Base-by-base conservation (phyloP, 2,329 filamentous ascomycete species). In the Ampelomyces quisqualis region DNA sequence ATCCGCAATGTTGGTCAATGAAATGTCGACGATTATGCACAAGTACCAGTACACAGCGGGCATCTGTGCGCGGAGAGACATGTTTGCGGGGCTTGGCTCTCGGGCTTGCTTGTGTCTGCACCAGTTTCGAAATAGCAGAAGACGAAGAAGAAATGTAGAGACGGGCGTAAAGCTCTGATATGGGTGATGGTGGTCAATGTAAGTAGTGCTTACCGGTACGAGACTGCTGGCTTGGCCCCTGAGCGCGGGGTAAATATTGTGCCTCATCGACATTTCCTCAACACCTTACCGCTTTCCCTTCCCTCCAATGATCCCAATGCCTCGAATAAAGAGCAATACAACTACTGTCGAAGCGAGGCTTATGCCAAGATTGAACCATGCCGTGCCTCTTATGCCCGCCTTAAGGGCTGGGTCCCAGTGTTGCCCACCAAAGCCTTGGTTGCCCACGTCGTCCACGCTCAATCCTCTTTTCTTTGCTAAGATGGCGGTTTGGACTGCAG, bases 401-500 rank as follows among this genome's bases (percentile, higher is more conserved):
- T 70, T 62, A n/a, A 71, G 57, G 14, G 62, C 63, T 2, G 38
- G 32, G 46, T 65, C 56, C 36, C 60, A 60, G 3, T 50, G 50
- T 18, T 26, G 21, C 7, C 49, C 20, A 4, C 38, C 46, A 34
- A 55, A 43, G 1, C 53, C 61, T 23, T 56, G 46, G 27, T 46
- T 46, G 0, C 59, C 60, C n/a, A 62, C 54, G n/a, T 55, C 43
- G 10, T 60, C 53, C 1, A 68, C 58, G 29, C 49, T 40, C 1
- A 61, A 38, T 0, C 56, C 59, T 49, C 47, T 58, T 40, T 52
- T 55, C 40, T 39, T 50, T 34, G 44, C 65, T 26, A 57, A 54
- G 22, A 84, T 76, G 0, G 79, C 76, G 0, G 80, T 81, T 59
- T 87, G 82, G 2, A 85, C 70, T 0, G 81, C 81, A 0, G 83